Base-by-base conservation (phyloP, 768 basidiomycete species). In the Boletus sensibilis region DNA sequence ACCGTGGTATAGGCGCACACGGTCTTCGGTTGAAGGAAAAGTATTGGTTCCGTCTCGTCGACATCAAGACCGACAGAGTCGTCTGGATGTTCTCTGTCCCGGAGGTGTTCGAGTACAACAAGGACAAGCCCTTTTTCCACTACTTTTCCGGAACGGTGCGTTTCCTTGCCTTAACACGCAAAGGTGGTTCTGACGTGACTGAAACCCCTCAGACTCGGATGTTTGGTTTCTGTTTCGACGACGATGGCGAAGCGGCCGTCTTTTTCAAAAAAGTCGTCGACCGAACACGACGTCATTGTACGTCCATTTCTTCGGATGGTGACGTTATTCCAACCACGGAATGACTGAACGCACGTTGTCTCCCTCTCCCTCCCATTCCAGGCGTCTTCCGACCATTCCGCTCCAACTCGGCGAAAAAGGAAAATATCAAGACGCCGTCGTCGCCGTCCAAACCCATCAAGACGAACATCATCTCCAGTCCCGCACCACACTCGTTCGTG, bases 81-180 rank as follows among this genome's bases (percentile, higher is more conserved):
- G 77, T 86, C 11, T 90, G 88, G 88, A 78, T 81, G 69, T 87
- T 88, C 73, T 80, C 80, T 57, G 76, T 88, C 52, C 82, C 83
- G 1, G 73, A 75, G 43, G 73, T 75, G 45, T 80, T 87, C 63
- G 79, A 85, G 51, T 98, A 95, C 70, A 80, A 82, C 63, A 79
- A 87, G 62, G 93, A 97, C 71, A 83, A 88, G 54, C 90, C 92
- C 3, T 96, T 96, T 76, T 97, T 97, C 74, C 93, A 98, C 71
- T 80, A 86, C 38, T 95, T 96, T 72, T 83, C 86, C 44, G 91
- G 90, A 40, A 83, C 88, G 75, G 94, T 95, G 66, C 68, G 90
- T 78, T 4, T 21, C 38, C 29, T 18, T 12, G 27, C 37, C 13
- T 29, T 11, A 12, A 13, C 12, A 23, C 11, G 14, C 9, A 16